A percentile compares a stretch with the other conserved stretches of the same genome.
These are phyloP conservation scores for Nadsonia fulvescens DNA, from an alignment of 805 yeast genomes.

Conservation along the genomic window DNA sequence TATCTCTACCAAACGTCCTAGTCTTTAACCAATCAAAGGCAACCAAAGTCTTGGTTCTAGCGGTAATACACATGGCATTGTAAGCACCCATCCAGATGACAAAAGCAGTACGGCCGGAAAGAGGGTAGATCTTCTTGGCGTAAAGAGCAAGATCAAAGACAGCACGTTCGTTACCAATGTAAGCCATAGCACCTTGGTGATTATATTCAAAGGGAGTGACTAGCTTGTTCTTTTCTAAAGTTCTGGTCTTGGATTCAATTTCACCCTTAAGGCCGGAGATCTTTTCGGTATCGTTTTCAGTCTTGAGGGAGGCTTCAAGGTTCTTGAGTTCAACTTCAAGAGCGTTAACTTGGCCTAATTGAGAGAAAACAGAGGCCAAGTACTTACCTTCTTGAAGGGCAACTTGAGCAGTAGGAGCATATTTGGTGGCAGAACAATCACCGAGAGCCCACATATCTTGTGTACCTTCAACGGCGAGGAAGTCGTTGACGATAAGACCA, in stretches of 20 bases:
- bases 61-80: conserved; percentile 77
- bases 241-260: conserved; percentile 27
- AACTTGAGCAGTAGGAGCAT: conserved; percentile 94
- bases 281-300: conserved; percentile 15
- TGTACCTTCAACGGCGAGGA: conserved; percentile 66
- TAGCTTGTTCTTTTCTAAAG: conserved; percentile 19
- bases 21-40: conserved; percentile 81
- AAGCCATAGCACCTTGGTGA: conserved; percentile 87
- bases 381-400: conserved; percentile 87
- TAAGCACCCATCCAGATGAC: conserved; percentile 92
- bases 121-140: conserved; percentile 43
- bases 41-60: conserved; percentile 75
- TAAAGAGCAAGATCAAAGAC: conserved; percentile 70
- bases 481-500: conserved; percentile 75
- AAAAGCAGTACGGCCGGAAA: conserved; percentile 77
- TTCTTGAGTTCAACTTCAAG: conserved; percentile 21
- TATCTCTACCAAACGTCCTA: conserved; percentile 80
- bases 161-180: conserved; percentile 81
- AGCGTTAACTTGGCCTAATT: conserved; percentile 21
- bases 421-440: conserved; percentile 79
- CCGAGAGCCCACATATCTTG: conserved; percentile 77
- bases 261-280: conserved; percentile 24
- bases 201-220: conserved; percentile 50
- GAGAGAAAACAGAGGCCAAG: conserved; percentile 55
- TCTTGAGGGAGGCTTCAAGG: conserved; percentile 18